Evolutionary conservation across 306 rosid genomes (phyloP).

Genomic region (Sechiopsis laciniata): DNA sequence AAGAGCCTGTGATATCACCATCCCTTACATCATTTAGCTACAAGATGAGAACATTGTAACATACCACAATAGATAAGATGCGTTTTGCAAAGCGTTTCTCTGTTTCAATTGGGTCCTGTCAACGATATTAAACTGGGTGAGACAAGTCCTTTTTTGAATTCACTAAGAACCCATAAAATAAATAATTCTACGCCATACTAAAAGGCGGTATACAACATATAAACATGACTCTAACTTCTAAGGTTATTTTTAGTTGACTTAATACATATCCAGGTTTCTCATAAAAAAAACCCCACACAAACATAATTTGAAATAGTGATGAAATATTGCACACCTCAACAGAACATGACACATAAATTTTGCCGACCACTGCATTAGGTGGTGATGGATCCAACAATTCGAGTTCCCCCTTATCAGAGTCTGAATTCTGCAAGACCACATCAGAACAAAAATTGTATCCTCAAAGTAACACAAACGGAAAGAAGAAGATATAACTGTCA

Average conservation of each 20-base stretch:
- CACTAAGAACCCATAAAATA: conserved; percentile 11
- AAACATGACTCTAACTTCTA: not conserved
- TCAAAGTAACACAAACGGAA: conserved; percentile 19
- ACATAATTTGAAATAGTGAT: not conserved
- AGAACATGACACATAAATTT: conserved; percentile 61
- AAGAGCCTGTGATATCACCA: not conserved
- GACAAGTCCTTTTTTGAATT: conserved; percentile 6
- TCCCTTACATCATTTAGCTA: not conserved
- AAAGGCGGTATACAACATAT: not conserved
- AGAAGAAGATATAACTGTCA: conserved; percentile 9
- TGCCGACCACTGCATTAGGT: conserved; percentile 61
- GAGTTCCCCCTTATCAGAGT: conserved; percentile 42
- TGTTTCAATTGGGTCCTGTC: conserved; percentile 86
- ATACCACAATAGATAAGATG: conserved; percentile 87
- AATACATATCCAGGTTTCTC: not conserved
- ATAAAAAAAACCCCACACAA: not conserved
- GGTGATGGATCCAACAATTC: conserved; percentile 72
- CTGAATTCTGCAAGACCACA: conserved; percentile 49
- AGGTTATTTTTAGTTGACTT: not conserved
- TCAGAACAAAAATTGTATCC: conserved; percentile 18
- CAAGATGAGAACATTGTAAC: conserved; percentile 26
- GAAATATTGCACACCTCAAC: conserved; percentile 50
- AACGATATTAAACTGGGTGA: conserved; percentile 24
- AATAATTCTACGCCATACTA: not conserved
- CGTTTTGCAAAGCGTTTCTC: conserved; percentile 81